A percentile compares a stretch with the other conserved stretches of the same genome.
These are phyloP conservation scores for Chlamydomonas sp. DNA, from an alignment of 139 green algal species.

Conservation along the genomic window DNA sequence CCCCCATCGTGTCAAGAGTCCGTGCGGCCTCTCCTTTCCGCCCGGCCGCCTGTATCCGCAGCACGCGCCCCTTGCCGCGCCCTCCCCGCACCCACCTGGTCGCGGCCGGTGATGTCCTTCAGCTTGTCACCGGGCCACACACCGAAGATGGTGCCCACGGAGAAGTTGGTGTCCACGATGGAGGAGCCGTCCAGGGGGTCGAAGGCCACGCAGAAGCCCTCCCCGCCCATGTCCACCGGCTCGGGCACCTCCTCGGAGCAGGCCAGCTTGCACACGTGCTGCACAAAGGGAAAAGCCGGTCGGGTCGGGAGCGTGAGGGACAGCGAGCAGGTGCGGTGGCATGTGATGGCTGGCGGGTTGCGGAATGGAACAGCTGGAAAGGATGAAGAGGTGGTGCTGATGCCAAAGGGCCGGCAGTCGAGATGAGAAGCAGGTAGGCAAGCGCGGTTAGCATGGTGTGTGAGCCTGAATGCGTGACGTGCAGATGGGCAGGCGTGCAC, in stretches of 20 bases:
- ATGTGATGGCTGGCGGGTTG: background rate
- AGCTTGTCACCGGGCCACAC: constrained; percentile 92
- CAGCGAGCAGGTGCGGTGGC: too few relatives aligned
- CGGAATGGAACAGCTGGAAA: background rate
- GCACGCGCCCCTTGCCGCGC: background rate
- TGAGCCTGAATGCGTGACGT: too few relatives aligned
- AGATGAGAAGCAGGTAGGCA: too few relatives aligned
- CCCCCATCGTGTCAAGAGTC: too few relatives aligned
- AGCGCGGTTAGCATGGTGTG: too few relatives aligned
- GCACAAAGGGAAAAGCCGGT: background rate
- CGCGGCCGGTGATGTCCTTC: constrained; percentile 78
- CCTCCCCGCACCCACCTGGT: constrained; percentile 63
- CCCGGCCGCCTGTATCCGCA: background rate
- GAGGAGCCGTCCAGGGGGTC: constrained; percentile 95
- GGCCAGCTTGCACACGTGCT: constrained; percentile 88
- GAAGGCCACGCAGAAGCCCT: constrained; percentile 92
- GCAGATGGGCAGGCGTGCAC: too few relatives aligned
- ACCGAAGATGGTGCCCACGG: constrained; percentile 95
- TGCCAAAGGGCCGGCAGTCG: too few relatives aligned
- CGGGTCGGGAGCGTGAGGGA: background rate
- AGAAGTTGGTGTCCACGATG: constrained; percentile 98
- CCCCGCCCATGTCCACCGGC: constrained; percentile 85
- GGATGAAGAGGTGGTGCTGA: too few relatives aligned
- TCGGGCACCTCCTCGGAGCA: constrained; percentile 95
- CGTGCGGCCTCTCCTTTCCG: too few relatives aligned